A percentile compares a stretch with the other conserved stretches of the same genome.
Evolutionary conservation across 495 filamentous ascomycete species (phyloP).

Genomic region (Echria macrotheca): DNA sequence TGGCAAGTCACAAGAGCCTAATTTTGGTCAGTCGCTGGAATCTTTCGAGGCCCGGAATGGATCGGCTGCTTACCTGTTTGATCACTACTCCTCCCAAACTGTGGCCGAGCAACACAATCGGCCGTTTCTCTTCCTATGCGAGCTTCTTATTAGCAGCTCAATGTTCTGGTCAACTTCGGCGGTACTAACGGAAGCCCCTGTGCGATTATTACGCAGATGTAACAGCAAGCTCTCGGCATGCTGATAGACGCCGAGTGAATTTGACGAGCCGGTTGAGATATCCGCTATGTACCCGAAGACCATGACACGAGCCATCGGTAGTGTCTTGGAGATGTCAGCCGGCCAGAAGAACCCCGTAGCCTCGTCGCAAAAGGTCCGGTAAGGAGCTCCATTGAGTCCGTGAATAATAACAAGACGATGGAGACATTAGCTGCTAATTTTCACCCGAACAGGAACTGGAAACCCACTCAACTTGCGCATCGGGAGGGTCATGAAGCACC

Average conservation of each 20-base stretch:
- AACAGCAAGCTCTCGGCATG: conserved; percentile 8
- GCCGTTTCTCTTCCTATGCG: neutral
- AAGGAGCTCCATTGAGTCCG: conserved; percentile 10
- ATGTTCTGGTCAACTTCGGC: neutral
- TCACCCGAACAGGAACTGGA: neutral
- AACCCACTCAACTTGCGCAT: conserved; percentile 3
- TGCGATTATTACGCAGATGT: conserved; percentile 7
- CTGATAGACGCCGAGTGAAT: conserved; percentile 10
- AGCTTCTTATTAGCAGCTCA: neutral
- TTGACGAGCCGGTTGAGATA: conserved; percentile 1
- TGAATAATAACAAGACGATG: conserved; percentile 7
- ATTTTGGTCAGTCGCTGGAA: neutral
- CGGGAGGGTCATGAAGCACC: neutral
- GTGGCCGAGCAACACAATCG: conserved; percentile 9
- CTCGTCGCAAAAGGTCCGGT: conserved; percentile 7
- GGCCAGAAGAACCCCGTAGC: conserved; percentile 9
- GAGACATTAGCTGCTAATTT: neutral
- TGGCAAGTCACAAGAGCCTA: conserved; percentile 5
- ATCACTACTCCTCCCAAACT: conserved; percentile 15
- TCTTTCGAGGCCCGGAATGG: neutral
- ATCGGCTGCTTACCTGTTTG: conserved; percentile 1
- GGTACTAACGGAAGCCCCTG: conserved; percentile 13
- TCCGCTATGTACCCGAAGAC: conserved; percentile 13
- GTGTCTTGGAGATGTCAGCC: neutral
- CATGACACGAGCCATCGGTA: conserved; percentile 8